Conservation (phyloP, 1,284 basidiomycete species). For the Cutaneotrichosporon sp. region DNA sequence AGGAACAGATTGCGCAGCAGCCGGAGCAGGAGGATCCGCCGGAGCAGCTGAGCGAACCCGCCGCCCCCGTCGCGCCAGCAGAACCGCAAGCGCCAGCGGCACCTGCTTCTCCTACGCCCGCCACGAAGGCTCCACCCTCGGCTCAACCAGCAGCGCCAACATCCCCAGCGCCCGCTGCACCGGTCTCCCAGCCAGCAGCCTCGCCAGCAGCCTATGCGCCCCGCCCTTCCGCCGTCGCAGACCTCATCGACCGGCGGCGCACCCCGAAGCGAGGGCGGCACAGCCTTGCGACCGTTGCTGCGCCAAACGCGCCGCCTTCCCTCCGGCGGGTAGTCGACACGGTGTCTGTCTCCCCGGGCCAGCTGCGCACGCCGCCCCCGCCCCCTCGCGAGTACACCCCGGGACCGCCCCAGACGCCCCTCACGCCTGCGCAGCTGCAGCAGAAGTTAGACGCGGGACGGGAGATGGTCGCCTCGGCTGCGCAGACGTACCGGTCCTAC, state of each 20-base stretch:
- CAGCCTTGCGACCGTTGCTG: neutral
- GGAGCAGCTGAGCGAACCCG: too few relatives aligned
- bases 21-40: too few relatives aligned
- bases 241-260: neutral
- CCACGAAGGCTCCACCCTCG: neutral
- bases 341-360: neutral
- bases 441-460: constrained; percentile 1
- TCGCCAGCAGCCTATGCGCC: neutral
- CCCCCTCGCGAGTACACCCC: neutral
- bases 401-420: neutral
- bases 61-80: too few relatives aligned
- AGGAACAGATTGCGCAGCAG: too few relatives aligned
- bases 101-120: neutral
- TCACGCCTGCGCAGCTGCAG: neutral
- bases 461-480: neutral
- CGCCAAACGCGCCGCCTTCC: neutral
- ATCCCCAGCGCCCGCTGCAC: neutral
- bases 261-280: neutral
- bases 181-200: neutral
- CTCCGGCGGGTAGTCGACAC: neutral
- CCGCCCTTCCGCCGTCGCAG: constrained; percentile 1
- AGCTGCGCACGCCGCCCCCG: neutral
- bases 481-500: neutral
- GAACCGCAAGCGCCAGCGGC: neutral
- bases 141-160: neutral